Evolutionary conservation across 176 grass and related monocot genomes (phyloP), one percentile per base, ranked within the genome.

Genomic region (Oryza glaberrima): DNA sequence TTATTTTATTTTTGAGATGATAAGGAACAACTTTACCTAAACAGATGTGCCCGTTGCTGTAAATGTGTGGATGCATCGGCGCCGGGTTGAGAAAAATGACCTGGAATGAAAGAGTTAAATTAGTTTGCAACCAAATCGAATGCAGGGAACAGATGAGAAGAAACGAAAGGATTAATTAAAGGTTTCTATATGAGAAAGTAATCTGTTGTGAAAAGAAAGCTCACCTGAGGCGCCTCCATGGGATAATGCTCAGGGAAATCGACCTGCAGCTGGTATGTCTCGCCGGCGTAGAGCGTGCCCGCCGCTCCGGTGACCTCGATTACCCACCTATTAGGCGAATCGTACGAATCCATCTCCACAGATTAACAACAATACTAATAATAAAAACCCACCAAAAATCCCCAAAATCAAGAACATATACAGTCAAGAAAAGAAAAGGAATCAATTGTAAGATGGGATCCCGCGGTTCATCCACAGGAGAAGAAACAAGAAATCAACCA

Each of bases 161-260:
- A 82, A 9, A 56, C 64, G 0, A 61, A 13, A 17, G 3, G 22
- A 23, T 20, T 23, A 22, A 23, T 20, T 23, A 30, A 71, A 65
- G 52, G 38, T 73, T 60, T 70, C 7, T 56, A 20, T 56, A 56
- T 20, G 54, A 58, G 54, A 20, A 61, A 9, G 58, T 11, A 23
- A 63, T 63, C 58, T 63, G 8, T 63, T 63, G 58, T 38, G 11
- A 47, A 82, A 48, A 28, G 11, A 60, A 82, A 48, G 28, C n/a
- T 45, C 26, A 94, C 96, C 91, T 99, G 91, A 36, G 96, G 96
- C 23, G 96, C 96, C 87, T 99, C 96, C 90, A 94, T 96, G 30
- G 96, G 96, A 76, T 99, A 99, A 91, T 99, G 96, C 86, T 99
- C 93, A 4, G 96, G 93, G 71, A 99, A 96, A 82, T 96, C 93